These are phyloP conservation scores for Hanseniaspora guilliermondii DNA, from an alignment of 805 yeast species.

Conservation along the genomic window DNA sequence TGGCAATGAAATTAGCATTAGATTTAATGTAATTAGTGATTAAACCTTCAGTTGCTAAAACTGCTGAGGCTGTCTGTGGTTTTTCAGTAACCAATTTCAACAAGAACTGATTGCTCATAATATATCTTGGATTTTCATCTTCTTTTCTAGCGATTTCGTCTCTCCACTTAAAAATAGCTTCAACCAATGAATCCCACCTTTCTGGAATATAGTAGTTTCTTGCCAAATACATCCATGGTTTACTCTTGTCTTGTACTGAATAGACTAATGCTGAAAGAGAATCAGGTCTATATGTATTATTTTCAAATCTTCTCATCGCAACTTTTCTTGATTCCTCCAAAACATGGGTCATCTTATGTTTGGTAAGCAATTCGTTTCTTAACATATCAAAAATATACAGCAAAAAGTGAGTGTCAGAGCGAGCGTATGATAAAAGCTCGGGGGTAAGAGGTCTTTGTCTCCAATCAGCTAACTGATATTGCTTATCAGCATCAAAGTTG, in stretches of 20 bases:
- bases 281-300: conserved; percentile 47
- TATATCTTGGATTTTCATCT: conserved; percentile 74
- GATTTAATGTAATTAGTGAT: conserved; percentile 46
- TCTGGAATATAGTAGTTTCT: conserved; percentile 51
- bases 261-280: conserved; percentile 28
- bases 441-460: conserved; percentile 69
- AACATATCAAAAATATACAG: conserved; percentile 67
- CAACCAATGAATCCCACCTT: conserved; percentile 43
- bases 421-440: conserved; percentile 73
- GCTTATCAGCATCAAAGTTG: conserved; percentile 75
- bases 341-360: conserved; percentile 45
- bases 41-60: conserved; percentile 36
- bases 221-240: conserved; percentile 57
- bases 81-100: conserved; percentile 44
- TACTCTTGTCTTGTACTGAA: conserved; percentile 41
- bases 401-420: conserved; percentile 89
- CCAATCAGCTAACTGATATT: conserved; percentile 96
- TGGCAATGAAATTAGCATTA: conserved; percentile 45
- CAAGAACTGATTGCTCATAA: conserved; percentile 72
- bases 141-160: conserved; percentile 57
- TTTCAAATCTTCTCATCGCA: conserved; percentile 72
- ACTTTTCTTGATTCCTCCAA: conserved; percentile 65
- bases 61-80: conserved; percentile 49
- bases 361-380: conserved; percentile 46
- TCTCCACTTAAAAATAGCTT: conserved; percentile 67